Evolutionary conservation across 169 alveolate species (phyloP), one percentile per base, ranked within the genome.

Genomic region (Eimeria zaria): DNA sequence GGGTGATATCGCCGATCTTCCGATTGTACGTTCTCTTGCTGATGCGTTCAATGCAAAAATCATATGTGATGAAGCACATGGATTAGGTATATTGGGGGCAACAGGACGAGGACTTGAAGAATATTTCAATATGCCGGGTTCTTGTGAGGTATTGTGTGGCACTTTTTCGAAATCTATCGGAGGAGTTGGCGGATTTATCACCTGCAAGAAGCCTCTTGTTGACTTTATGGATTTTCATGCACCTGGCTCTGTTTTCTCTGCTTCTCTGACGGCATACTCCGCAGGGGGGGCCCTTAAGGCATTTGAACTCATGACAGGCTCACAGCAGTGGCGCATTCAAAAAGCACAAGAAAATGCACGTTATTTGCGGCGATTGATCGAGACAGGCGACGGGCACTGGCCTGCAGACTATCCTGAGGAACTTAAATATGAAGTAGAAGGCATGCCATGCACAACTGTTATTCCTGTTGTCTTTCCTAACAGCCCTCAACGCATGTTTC

Each of bases 91-190:
- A 9, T 95, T 98, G 78, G 99, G 99, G 81, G 95, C 97, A 89
- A 98, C 98, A 30, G 99, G 99, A 71, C 89, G 99, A 81, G 99
- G 99, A 1, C 89, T 97, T 62, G 98, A 98, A 92, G 99, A 98
- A 67, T 95, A 98, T 87, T 98, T 62, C 83, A 89, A 97, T 67
- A 96, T 98, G 98, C 98, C 97, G 30, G 98, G 98, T 0, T 64
- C 98, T 24, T 96, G 89, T 41, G 98, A 96, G 58, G 67, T 98
- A 39, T 97, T 98, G 85, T 98, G 95, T 9, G 99, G 99, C 22
- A 98, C 99, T 0, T 97, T 97, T 93, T 92, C 98, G 73, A 98
- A 98, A 73, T 97, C 99, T 12, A 95, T 97, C 1, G 98, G 97
- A 46, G 91, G 97, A 3, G 97, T 98, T 1, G 99, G 99, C 46